These are phyloP conservation scores for Cytospora piceicola DNA, from an alignment of 2,329 filamentous ascomycete genomes.

Conservation along the genomic window DNA sequence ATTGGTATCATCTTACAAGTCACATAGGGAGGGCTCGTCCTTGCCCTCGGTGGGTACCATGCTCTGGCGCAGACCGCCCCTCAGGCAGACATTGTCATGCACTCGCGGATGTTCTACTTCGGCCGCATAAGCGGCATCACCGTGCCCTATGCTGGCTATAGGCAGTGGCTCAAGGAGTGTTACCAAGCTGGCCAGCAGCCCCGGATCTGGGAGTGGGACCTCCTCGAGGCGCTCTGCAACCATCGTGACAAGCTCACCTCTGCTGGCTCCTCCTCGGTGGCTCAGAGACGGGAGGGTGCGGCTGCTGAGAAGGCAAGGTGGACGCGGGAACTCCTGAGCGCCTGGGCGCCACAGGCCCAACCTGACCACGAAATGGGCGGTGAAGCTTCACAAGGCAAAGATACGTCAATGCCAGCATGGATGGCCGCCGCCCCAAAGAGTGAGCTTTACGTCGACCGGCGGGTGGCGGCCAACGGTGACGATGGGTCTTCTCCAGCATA, in stretches of 20 bases:
- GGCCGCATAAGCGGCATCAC: constrained; percentile 51
- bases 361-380: neutral
- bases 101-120: constrained; percentile 62
- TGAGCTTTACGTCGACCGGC: constrained; percentile 51
- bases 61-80: constrained; percentile 27
- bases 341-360: neutral
- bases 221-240: constrained; percentile 29
- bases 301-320: constrained; percentile 25
- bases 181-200: constrained; percentile 40
- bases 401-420: constrained; percentile 44
- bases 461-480: constrained; percentile 32
- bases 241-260: constrained; percentile 33
- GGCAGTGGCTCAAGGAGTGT: constrained; percentile 58
- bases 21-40: constrained; percentile 27
- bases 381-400: constrained; percentile 3
- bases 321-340: constrained; percentile 20
- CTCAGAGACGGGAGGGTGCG: constrained; percentile 7
- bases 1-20: neutral
- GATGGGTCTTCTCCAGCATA: constrained; percentile 56
- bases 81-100: constrained; percentile 31
- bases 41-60: constrained; percentile 28
- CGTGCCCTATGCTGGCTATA: constrained; percentile 71
- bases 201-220: constrained; percentile 30
- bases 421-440: constrained; percentile 54
- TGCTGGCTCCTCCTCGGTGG: neutral